phyloP scores from a whole-genome alignment of 345 rosid species.

The Eutrema yunnanense region DNA sequence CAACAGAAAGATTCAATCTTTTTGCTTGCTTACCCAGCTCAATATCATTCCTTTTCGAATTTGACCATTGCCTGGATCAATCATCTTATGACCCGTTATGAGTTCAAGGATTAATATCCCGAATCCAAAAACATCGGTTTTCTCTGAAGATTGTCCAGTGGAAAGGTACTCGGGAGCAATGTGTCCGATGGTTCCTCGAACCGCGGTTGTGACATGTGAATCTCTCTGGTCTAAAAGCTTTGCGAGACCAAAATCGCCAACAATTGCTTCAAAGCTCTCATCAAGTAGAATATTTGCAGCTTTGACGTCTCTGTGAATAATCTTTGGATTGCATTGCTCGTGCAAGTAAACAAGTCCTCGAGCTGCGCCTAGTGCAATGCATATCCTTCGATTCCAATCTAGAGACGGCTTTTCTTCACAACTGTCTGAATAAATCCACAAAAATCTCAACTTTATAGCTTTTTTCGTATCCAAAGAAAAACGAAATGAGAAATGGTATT shows the following conservation, averaged over 20 bases:
- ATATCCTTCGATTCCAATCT: constrained; percentile 78
- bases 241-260: constrained; percentile 93
- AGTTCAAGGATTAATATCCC: constrained; percentile 94
- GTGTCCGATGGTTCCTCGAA: constrained; percentile 92
- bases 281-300: constrained; percentile 93
- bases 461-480: not conserved
- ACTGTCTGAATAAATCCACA: constrained; percentile 18
- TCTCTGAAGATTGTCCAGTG: constrained; percentile 94
- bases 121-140: constrained; percentile 92
- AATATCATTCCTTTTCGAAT: constrained; percentile 88
- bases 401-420: constrained; percentile 58
- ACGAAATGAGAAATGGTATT: not conserved
- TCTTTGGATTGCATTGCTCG: constrained; percentile 93
- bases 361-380: constrained; percentile 74
- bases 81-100: constrained; percentile 84
- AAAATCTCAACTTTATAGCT: not conserved
- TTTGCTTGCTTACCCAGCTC: constrained; percentile 51
- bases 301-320: constrained; percentile 92
- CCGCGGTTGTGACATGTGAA: constrained; percentile 93
- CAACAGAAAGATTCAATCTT: not conserved
- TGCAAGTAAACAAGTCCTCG: constrained; percentile 91
- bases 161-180: constrained; percentile 97
- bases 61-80: constrained; percentile 81
- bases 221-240: constrained; percentile 78
- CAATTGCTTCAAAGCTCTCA: constrained; percentile 88